These are phyloP conservation scores for Aspergillus mulundensis DNA, from an alignment of 495 filamentous ascomycete genomes.

Conservation along the genomic window DNA sequence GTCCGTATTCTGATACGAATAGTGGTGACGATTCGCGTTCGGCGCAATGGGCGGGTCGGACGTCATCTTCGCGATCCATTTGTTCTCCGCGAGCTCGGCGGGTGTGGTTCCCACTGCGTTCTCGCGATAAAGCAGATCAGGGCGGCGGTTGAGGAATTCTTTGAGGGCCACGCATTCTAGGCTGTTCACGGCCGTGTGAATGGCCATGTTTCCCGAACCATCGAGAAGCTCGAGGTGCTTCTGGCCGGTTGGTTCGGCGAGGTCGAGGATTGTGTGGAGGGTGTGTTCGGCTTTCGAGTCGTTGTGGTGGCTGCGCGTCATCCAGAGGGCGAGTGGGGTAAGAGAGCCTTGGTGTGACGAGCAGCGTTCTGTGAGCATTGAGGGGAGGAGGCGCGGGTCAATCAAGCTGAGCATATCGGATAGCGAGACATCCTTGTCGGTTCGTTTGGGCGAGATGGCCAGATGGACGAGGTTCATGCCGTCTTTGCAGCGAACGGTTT, in stretches of 20 bases:
- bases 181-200: slow-evolving; percentile 53
- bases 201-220: slow-evolving; percentile 60
- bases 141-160: slow-evolving; percentile 50
- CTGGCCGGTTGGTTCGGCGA: slow-evolving; percentile 42
- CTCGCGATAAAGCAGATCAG: slow-evolving; percentile 58
- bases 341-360: slow-evolving; percentile 33
- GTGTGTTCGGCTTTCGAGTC: neutral
- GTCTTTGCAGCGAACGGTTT: slow-evolving; percentile 46
- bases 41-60: slow-evolving; percentile 7
- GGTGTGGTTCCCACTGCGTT: slow-evolving; percentile 69
- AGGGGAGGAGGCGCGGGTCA: slow-evolving; percentile 42
- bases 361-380: slow-evolving; percentile 46
- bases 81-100: slow-evolving; percentile 57
- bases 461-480: slow-evolving; percentile 60
- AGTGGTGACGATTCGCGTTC: neutral
- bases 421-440: slow-evolving; percentile 23
- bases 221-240: slow-evolving; percentile 59
- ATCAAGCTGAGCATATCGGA: slow-evolving; percentile 48
- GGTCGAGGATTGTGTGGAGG: slow-evolving; percentile 31
- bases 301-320: slow-evolving; percentile 14
- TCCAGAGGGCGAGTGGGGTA: slow-evolving; percentile 47
- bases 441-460: slow-evolving; percentile 28
- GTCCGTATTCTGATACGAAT: neutral
- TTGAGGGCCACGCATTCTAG: slow-evolving; percentile 33
- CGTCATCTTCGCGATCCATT: slow-evolving; percentile 37